phyloP scores from a whole-genome alignment of 768 basidiomycete species.

The Ramaria sp. region DNA sequence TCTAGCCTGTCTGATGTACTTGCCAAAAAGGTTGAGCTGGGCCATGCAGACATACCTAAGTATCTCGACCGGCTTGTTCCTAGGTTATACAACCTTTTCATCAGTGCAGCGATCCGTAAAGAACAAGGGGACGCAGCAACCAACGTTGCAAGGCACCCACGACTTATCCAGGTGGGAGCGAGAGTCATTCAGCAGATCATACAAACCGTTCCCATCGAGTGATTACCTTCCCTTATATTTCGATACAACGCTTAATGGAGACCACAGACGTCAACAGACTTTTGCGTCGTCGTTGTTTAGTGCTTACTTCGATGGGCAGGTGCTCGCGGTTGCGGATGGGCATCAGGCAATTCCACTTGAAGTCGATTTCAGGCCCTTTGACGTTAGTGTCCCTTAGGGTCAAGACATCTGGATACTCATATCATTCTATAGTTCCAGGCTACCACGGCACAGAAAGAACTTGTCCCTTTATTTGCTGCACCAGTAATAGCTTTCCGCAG shows the following conservation, averaged over 20 bases:
- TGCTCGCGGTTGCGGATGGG: constrained; percentile 42
- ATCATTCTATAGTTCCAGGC: constrained; percentile 28
- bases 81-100: constrained; percentile 53
- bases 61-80: constrained; percentile 72
- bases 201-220: constrained; percentile 56
- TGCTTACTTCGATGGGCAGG: constrained; percentile 44
- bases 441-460: constrained; percentile 42
- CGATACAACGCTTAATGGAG: not conserved
- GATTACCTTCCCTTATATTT: constrained; percentile 23
- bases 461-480: constrained; percentile 57
- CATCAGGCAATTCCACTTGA: constrained; percentile 36
- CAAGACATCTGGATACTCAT: constrained; percentile 11
- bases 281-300: constrained; percentile 41
- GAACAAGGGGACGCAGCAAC: constrained; percentile 11
- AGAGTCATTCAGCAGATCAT: constrained; percentile 58
- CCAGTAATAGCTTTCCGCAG: constrained; percentile 52
- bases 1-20: constrained; percentile 56
- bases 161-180: constrained; percentile 52
- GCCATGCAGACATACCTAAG: constrained; percentile 64
- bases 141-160: constrained; percentile 29
- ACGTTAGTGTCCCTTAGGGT: constrained; percentile 25
- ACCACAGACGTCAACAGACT: constrained; percentile 49
- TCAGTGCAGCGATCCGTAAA: constrained; percentile 27
- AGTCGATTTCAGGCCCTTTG: constrained; percentile 31
- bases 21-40: constrained; percentile 31